Evolutionary conservation across 345 rosid species (phyloP), one percentile per base, ranked within the genome.

Genomic region (Excoecaria agallocha): DNA sequence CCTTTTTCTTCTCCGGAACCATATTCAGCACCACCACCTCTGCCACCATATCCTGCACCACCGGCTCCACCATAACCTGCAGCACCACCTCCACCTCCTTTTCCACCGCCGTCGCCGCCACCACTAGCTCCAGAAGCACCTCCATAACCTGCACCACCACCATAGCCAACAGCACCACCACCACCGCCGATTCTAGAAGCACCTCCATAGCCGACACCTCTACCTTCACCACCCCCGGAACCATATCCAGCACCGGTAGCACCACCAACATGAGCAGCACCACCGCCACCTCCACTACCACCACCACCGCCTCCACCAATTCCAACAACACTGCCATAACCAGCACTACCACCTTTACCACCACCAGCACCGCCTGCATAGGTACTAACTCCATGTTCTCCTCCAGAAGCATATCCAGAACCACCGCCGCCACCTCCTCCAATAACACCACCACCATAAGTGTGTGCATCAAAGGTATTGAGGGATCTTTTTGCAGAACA

Each of bases 391-490:
- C 76, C 80, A n/a, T 17, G 22, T 15, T 70, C 72, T 0, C 55
- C 70, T 1, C 46, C 78, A 5, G 8, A 67, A 16, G 38, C 73
- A 3, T 37, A 74, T 6, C 77, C 84, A 0, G 20, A 72, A 5
- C 76, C 79, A 19, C 56, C 77, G 8, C 70, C 73, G 2, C 68
- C 73, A 43, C 48, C 48, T 48, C 81, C 72, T 67, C 66, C 74
- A 24, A 8, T 24, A 24, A 8, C 64, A 20, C 24, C 25, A 50
- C 72, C 80, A 48, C 50, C 60, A 41, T 69, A 41, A 58, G 58
- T 15, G 39, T 68, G 66, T 13, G 67, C 39, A 52, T 64, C 74
- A 71, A 70, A n/a, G 24, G 70, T 22, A 38, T 51, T 30, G 46
- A 76, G 63, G 65, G 70, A 52, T 35, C 74, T 70, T 41, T 13